Conservation (phyloP, 2,329 filamentous ascomycete species). For the Hymenoscyphus repandus region DNA sequence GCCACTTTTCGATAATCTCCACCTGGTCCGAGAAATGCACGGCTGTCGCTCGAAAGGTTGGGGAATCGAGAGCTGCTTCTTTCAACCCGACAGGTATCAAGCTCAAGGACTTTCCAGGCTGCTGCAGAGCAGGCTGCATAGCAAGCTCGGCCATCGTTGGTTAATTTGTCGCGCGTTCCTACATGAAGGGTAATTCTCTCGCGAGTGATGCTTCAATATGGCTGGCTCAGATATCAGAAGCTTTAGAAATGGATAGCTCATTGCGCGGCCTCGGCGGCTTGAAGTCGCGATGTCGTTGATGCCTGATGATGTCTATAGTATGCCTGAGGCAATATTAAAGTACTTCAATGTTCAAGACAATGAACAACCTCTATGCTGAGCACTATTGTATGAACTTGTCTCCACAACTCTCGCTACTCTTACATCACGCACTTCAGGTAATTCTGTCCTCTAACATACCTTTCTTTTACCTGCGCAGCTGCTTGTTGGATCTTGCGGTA, state of each 20-base stretch:
- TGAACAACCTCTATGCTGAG: too few species aligned
- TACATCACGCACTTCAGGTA: too few species aligned
- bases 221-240: neutral
- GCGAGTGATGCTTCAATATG: neutral
- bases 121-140: slow-evolving; percentile 15
- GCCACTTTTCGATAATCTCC: slow-evolving; percentile 87
- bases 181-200: neutral
- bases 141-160: slow-evolving; percentile 19
- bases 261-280: neutral
- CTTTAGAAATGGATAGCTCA: too few species aligned
- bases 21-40: slow-evolving; percentile 88
- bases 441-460: too few species aligned
- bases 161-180: neutral
- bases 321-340: too few species aligned
- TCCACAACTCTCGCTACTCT: too few species aligned
- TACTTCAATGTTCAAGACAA: too few species aligned
- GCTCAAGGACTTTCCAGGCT: slow-evolving; percentile 23
- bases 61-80: slow-evolving; percentile 94
- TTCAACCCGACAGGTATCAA: slow-evolving; percentile 72
- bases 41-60: slow-evolving; percentile 84
- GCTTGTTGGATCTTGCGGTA: too few species aligned
- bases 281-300: neutral
- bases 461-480: too few species aligned
- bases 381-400: too few species aligned
- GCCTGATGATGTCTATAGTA: neutral